Evolutionary conservation across 129 eudicot species (phyloP).

Genomic region (Tagetes erecta): DNA sequence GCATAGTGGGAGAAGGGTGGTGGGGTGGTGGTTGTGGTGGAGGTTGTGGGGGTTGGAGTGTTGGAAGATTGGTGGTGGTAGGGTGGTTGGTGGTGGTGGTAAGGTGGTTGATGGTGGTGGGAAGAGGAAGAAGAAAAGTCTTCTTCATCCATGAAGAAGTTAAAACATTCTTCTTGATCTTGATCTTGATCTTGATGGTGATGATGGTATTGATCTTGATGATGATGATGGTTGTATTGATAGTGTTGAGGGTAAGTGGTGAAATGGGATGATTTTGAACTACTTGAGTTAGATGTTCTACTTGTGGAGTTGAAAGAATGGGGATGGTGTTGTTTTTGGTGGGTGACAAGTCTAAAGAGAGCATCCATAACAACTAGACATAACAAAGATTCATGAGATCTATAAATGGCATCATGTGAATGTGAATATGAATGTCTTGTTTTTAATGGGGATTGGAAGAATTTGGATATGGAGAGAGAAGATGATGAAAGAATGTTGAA

Average conservation of each 20-base stretch:
- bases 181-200: conserved; percentile 50
- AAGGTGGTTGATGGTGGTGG: conserved; percentile 34
- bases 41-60: conserved; percentile 42
- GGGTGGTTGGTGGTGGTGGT: conserved; percentile 38
- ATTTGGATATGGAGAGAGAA: conserved; percentile 31
- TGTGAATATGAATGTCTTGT: conserved; percentile 14
- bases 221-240: conserved; percentile 10
- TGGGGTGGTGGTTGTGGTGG: conserved; percentile 39
- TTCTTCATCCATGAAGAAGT: conserved; percentile 90
- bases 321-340: conserved; percentile 62
- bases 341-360: conserved; percentile 78
- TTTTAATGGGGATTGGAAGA: conserved; percentile 29
- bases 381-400: conserved; percentile 38
- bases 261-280: conserved; percentile 65
- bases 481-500: conserved; percentile 30
- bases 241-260: conserved; percentile 7
- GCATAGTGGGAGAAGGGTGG: conserved; percentile 33
- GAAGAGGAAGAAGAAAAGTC: conserved; percentile 74
- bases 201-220: conserved; percentile 47
- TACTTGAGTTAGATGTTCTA: conserved; percentile 61
- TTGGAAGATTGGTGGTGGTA: conserved; percentile 32
- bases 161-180: conserved; percentile 95
- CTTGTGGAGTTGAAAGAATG: conserved; percentile 71
- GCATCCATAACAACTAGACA: conserved; percentile 74
- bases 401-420: conserved; percentile 36